A percentile compares a stretch with the other conserved stretches of the same genome.
phyloP scores from a whole-genome alignment of 805 yeast genomes.

The Wickerhamomyces chambardii region DNA sequence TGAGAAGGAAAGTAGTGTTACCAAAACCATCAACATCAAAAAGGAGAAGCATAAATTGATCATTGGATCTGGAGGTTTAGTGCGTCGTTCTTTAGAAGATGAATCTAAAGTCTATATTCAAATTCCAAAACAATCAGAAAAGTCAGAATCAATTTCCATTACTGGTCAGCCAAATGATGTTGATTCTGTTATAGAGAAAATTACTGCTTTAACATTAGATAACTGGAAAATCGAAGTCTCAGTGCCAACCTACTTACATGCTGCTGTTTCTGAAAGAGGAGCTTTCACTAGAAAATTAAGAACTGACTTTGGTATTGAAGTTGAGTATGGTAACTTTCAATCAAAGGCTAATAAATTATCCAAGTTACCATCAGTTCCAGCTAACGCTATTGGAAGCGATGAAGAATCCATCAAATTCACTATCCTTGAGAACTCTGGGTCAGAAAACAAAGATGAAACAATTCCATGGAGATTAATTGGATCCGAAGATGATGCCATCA shows the following conservation, averaged over 20 bases:
- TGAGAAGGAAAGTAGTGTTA: constrained; percentile 50
- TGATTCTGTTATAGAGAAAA: constrained; percentile 52
- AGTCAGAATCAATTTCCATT: constrained; percentile 43
- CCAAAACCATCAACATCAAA: constrained; percentile 48
- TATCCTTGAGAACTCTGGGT: constrained; percentile 24
- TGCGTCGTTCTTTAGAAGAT: constrained; percentile 62
- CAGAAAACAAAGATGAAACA: constrained; percentile 17
- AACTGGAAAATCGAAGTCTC: constrained; percentile 40
- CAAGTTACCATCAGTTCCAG: constrained; percentile 37
- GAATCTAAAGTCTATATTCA: constrained; percentile 55
- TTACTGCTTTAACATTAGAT: constrained; percentile 53
- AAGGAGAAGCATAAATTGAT: constrained; percentile 66
- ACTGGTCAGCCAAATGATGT: constrained; percentile 61
- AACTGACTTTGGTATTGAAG: constrained; percentile 43
- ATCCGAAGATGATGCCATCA: constrained; percentile 34
- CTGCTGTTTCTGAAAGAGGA: constrained; percentile 60
- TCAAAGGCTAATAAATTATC: constrained; percentile 43
- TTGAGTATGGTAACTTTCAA: constrained; percentile 45
- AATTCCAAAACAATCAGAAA: constrained; percentile 53
- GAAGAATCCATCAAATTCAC: constrained; percentile 35
- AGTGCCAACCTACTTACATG: constrained; percentile 50
- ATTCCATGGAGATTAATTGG: constrained; percentile 70
- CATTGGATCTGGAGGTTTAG: constrained; percentile 75
- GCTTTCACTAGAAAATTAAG: constrained; percentile 47
- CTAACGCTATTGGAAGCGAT: constrained; percentile 31